phyloP scores from a whole-genome alignment of 2,329 filamentous ascomycete genomes.

The Botrytis fabae region DNA sequence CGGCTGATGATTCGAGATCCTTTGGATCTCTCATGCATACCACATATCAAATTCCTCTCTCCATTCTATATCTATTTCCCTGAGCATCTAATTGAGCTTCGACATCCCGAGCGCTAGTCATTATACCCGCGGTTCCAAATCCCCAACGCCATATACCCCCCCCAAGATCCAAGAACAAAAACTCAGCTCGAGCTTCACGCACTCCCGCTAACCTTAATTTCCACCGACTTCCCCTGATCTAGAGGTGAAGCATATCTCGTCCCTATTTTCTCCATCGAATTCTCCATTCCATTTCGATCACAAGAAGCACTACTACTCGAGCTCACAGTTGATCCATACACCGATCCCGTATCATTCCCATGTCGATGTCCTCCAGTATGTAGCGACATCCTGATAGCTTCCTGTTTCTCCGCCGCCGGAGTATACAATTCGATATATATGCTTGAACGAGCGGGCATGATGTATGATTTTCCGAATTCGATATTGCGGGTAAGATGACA shows the following conservation, averaged over 20 bases:
- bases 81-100: background rate
- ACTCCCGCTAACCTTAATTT: background rate
- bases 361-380: slow-evolving; percentile 17
- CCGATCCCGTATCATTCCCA: background rate
- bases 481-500: background rate
- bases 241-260: background rate
- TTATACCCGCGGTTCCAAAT: background rate
- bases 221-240: background rate
- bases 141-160: background rate
- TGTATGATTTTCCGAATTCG: background rate
- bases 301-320: background rate
- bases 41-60: background rate
- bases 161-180: background rate
- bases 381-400: slow-evolving; percentile 19
- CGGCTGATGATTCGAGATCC: background rate
- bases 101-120: background rate
- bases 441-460: slow-evolving; percentile 20
- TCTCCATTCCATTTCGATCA: background rate
- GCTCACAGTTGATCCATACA: background rate
- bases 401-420: slow-evolving; percentile 17
- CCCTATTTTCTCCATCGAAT: background rate
- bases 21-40: background rate
- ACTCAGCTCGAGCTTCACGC: background rate
- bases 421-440: slow-evolving; percentile 21
- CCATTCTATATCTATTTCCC: background rate